These are phyloP conservation scores for Gilbertella persicaria DNA, from an alignment of 371 early-diverging fungal species.

Conservation along the genomic window DNA sequence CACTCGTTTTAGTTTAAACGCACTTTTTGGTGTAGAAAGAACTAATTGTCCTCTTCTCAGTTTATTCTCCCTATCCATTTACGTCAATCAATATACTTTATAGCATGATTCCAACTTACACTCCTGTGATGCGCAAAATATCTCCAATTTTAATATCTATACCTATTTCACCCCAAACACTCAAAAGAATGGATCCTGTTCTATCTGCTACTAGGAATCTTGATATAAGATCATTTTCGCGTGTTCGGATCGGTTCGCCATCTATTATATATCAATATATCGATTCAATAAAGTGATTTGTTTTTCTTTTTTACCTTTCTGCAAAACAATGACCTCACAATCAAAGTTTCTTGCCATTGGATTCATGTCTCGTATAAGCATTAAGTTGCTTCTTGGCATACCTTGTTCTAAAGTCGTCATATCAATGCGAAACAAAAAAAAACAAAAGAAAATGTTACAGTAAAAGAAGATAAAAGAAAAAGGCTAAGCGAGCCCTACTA, in stretches of 20 bases:
- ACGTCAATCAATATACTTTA: not conserved
- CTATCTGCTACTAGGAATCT: slow-evolving; percentile 58
- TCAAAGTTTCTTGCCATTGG: not conserved
- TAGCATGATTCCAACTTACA: slow-evolving; percentile 29
- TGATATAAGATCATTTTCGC: slow-evolving; percentile 51
- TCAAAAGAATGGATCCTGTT: slow-evolving; percentile 52
- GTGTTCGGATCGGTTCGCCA: slow-evolving; percentile 38
- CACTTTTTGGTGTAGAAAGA: slow-evolving; percentile 14
- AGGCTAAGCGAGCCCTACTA: no score
- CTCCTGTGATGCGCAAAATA: slow-evolving; percentile 54
- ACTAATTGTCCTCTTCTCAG: slow-evolving; percentile 25
- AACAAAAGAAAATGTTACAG: no score
- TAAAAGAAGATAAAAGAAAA: no score
- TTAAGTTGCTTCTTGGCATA: no score
- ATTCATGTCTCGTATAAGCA: not conserved
- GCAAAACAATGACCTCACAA: not conserved
- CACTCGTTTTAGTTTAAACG: slow-evolving; percentile 28
- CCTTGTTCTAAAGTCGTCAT: no score
- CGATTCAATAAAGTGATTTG: no score
- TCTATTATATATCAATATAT: no score
- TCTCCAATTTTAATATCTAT: slow-evolving; percentile 51
- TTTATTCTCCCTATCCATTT: slow-evolving; percentile 27
- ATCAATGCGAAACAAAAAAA: no score
- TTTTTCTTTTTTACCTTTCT: no score
- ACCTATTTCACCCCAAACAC: slow-evolving; percentile 54